Evolutionary conservation across 169 alveolate species (phyloP), one percentile per base, ranked within the genome.

Genomic region (Theileria annulata): DNA sequence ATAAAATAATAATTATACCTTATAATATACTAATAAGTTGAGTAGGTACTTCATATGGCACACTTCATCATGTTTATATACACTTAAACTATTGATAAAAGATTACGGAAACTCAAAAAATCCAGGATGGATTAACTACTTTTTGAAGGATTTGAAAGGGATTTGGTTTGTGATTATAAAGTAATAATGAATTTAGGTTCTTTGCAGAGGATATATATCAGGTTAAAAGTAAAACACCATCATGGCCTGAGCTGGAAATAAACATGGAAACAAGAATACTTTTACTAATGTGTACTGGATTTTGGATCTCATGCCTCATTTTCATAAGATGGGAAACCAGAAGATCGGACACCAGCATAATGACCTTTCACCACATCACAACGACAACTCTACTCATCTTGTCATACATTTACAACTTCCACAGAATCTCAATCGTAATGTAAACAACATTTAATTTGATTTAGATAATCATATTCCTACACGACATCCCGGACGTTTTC

Each of bases 401-500:
- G 28, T 21, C 71, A 0, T 67, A 83, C 71, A 25, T 70, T 13
- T 72, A 68, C 75, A 75, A 75, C 76, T 75, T 83, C 78, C 86
- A 83, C 77, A 68, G 90, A 27, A 83, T 70, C 27, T 79, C 85
- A 2, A 12, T 74, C 59, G 90, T 83, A 48, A 13, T 84, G 21
- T 33, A 30, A 25, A 5, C n/a, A 48, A 6, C 27, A 47, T 19
- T 12, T 30, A 15, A 10, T 30, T 28, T 5, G 49, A 4, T 70
- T 25, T 67, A 83, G 90, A 17, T 83, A 6, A 76, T 83, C 33
- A 83, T 83, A 27, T 67, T 90, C 63, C 70, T 90, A 35, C 94
- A 90, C 78, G 94, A 90, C 71, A 76, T 90, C n/a, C 92, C 91
- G 35, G 94, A 90, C 70, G 88, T 90, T 42, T 64, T 71, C 51